These are phyloP conservation scores for Petrea volubilis DNA, from an alignment of 257 asterid genomes.

Conservation along the genomic window DNA sequence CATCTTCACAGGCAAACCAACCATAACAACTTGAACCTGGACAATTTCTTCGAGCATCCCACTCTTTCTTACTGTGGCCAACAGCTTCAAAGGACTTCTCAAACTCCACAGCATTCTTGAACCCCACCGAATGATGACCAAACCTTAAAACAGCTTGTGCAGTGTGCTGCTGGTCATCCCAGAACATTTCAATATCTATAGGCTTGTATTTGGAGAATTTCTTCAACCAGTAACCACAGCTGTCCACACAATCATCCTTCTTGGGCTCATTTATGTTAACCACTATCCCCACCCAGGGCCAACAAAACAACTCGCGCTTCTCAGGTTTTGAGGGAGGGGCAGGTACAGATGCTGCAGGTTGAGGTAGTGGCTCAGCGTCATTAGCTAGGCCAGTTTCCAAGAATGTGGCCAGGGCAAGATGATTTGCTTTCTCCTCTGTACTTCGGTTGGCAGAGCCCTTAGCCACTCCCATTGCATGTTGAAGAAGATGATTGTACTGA, in stretches of 20 bases:
- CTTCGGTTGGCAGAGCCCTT: slow-evolving; percentile 66
- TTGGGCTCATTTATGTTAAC: slow-evolving; percentile 49
- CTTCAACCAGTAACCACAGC: slow-evolving; percentile 43
- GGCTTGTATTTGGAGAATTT: slow-evolving; percentile 55
- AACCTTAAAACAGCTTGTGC: slow-evolving; percentile 53
- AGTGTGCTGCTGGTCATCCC: slow-evolving; percentile 33
- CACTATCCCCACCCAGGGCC: no score
- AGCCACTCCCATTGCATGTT: slow-evolving; percentile 80
- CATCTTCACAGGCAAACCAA: slow-evolving; percentile 70
- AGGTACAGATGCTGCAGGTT: slow-evolving; percentile 35
- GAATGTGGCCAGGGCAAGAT: slow-evolving; percentile 68
- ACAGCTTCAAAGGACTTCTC: no score
- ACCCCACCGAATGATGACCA: slow-evolving; percentile 62
- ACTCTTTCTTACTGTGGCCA: slow-evolving; percentile 49
- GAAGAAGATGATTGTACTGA: slow-evolving; percentile 75
- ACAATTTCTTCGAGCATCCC: slow-evolving; percentile 32
- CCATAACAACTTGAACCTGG: slow-evolving; percentile 49
- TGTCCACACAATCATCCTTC: slow-evolving; percentile 29
- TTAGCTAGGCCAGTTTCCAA: slow-evolving; percentile 53
- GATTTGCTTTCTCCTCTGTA: slow-evolving; percentile 73
- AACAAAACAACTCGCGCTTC: no score
- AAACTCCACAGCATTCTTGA: slow-evolving; percentile 58
- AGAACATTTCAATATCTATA: slow-evolving; percentile 39
- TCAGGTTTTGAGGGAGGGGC: slow-evolving; percentile 43
- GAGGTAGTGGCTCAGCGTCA: slow-evolving; percentile 59